A percentile compares a stretch with the other conserved stretches of the same genome.
Conservation (phyloP, 2,329 filamentous ascomycete species). For the Penicillium sp. region DNA sequence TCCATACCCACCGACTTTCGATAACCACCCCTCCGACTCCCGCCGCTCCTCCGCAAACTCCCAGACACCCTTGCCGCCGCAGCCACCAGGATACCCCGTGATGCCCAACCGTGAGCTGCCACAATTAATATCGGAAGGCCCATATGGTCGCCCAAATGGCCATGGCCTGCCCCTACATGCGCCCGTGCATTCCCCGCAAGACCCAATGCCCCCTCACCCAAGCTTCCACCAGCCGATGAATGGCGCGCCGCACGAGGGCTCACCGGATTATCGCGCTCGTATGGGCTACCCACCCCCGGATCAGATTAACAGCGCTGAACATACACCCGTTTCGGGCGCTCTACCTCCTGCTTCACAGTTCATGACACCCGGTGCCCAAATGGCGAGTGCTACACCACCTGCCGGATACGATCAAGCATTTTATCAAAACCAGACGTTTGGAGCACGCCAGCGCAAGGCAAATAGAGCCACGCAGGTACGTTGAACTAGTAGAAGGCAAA, state of each 20-base stretch:
- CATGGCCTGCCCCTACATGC: constrained; percentile 34
- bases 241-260: constrained; percentile 33
- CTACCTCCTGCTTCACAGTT: constrained; percentile 33
- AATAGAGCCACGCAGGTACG: constrained; percentile 44
- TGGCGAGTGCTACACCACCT: constrained; percentile 29
- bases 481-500: background rate
- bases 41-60: constrained; percentile 32
- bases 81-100: constrained; percentile 27
- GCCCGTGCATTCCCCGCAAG: constrained; percentile 31
- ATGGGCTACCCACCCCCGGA: constrained; percentile 36
- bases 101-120: constrained; percentile 38
- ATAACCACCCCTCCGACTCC: constrained; percentile 30
- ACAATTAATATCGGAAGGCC: constrained; percentile 35
- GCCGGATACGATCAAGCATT: constrained; percentile 35
- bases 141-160: constrained; percentile 35
- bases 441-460: constrained; percentile 40
- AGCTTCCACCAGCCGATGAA: constrained; percentile 36
- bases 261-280: constrained; percentile 36
- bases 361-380: constrained; percentile 25
- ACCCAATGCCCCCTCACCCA: constrained; percentile 27
- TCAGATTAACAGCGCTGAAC: constrained; percentile 32
- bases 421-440: constrained; percentile 33
- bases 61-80: constrained; percentile 30
- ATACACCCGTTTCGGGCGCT: constrained; percentile 30
- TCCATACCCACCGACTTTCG: constrained; percentile 31